A percentile compares a stretch with the other conserved stretches of the same genome.
These are phyloP conservation scores for Colletotrichum echinochloae DNA, from an alignment of 2,329 filamentous ascomycete genomes.

Conservation along the genomic window DNA sequence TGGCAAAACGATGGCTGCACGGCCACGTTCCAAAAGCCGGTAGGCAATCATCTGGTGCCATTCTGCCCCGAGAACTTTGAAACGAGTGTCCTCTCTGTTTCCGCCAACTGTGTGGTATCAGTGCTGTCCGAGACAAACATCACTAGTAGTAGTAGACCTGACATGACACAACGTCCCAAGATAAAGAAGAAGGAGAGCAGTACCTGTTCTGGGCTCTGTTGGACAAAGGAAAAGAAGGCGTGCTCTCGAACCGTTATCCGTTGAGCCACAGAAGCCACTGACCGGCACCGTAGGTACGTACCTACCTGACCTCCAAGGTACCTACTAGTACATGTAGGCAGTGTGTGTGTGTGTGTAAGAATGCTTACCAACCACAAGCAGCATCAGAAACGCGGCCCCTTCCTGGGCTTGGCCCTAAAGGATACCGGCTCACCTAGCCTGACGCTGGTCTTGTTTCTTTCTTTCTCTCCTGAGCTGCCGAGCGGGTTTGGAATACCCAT, in stretches of 20 bases:
- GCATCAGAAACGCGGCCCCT: not conserved
- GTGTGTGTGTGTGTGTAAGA: no score
- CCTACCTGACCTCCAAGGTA: no score
- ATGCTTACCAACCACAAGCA: not conserved
- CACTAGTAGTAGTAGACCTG: not conserved
- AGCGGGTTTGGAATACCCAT: not conserved
- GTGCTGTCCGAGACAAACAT: not conserved
- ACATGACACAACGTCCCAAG: not conserved
- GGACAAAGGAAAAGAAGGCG: not conserved
- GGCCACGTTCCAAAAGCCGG: not conserved
- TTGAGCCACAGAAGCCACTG: slow-evolving; percentile 17
- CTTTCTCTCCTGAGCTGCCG: not conserved
- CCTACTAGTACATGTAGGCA: no score
- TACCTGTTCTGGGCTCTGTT: not conserved
- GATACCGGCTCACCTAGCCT: not conserved
- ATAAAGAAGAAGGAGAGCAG: slow-evolving; percentile 7
- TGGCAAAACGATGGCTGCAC: not conserved
- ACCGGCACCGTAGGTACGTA: not conserved
- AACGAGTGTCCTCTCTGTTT: not conserved
- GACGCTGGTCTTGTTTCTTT: not conserved
- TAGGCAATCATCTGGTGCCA: no score
- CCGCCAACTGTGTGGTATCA: not conserved
- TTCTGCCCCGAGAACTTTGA: not conserved
- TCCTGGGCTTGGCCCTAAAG: not conserved
- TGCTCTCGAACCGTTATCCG: slow-evolving; percentile 9